Conservation (phyloP, 129 eudicot species). For the Helianthus tuberosus region DNA sequence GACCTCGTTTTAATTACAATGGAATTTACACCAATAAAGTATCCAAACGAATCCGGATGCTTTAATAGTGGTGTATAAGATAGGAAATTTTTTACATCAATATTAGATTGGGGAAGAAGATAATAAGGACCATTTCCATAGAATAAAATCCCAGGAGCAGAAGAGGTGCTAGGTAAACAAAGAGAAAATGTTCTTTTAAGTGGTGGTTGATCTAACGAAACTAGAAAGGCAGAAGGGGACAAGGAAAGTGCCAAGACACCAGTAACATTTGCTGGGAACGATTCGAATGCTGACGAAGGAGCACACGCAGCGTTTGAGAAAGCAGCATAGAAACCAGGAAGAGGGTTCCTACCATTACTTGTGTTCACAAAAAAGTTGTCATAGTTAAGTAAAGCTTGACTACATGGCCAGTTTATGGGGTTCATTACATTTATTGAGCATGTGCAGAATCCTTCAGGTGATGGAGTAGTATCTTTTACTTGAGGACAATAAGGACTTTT, state of each 20-base stretch:
- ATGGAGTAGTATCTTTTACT: neutral
- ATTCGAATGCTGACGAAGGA: conserved; percentile 9
- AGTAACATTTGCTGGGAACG: neutral
- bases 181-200: conserved; percentile 9
- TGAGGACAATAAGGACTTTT: neutral
- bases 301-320: conserved; percentile 2
- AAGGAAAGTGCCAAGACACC: conserved; percentile 17
- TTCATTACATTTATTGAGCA: conserved; percentile 34
- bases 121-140: conserved; percentile 17
- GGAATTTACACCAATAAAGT: neutral
- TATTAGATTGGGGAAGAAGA: neutral
- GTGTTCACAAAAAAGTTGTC: neutral
- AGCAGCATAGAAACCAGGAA: neutral
- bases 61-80: conserved; percentile 13
- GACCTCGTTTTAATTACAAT: neutral
- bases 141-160: conserved; percentile 5
- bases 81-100: conserved; percentile 8
- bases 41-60: conserved; percentile 8
- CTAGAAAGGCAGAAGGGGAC: neutral
- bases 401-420: conserved; percentile 33
- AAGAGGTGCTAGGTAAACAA: neutral
- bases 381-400: conserved; percentile 19
- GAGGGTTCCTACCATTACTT: conserved; percentile 12
- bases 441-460: neutral
- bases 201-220: neutral